phyloP scores from a whole-genome alignment of 257 asterid genomes.

The Solanum neorickii region DNA sequence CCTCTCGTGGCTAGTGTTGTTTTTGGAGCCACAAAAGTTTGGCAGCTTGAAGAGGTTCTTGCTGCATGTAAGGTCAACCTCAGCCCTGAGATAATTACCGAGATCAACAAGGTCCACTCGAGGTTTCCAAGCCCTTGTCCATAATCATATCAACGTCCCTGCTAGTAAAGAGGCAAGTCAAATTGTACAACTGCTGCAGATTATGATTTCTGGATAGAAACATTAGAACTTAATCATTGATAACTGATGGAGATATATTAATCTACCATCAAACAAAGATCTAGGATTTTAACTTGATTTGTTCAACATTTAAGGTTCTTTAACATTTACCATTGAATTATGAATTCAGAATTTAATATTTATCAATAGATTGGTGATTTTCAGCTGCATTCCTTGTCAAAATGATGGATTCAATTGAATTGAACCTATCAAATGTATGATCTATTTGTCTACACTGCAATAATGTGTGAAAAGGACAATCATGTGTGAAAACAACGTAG shows the following conservation, averaged over 20 bases:
- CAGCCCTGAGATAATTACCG: slow-evolving; percentile 41
- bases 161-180: neutral
- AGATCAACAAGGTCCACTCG: slow-evolving; percentile 50
- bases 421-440: neutral
- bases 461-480: neutral
- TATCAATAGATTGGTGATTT: neutral
- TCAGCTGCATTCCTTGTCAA: neutral
- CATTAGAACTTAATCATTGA: neutral
- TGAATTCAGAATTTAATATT: neutral
- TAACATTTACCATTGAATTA: neutral
- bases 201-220: neutral
- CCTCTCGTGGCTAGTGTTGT: slow-evolving; percentile 70
- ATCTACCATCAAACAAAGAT: neutral
- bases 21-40: slow-evolving; percentile 73
- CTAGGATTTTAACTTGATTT: neutral
- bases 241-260: neutral
- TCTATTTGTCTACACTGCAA: neutral
- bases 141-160: neutral
- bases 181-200: neutral
- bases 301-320: neutral
- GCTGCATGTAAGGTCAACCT: slow-evolving; percentile 49
- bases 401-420: neutral
- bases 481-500: neutral
- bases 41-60: slow-evolving; percentile 72
- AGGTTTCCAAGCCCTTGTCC: slow-evolving; percentile 56